Evolutionary conservation across 768 basidiomycete genomes (phyloP).

Genomic region (Auriscalpium orientale): DNA sequence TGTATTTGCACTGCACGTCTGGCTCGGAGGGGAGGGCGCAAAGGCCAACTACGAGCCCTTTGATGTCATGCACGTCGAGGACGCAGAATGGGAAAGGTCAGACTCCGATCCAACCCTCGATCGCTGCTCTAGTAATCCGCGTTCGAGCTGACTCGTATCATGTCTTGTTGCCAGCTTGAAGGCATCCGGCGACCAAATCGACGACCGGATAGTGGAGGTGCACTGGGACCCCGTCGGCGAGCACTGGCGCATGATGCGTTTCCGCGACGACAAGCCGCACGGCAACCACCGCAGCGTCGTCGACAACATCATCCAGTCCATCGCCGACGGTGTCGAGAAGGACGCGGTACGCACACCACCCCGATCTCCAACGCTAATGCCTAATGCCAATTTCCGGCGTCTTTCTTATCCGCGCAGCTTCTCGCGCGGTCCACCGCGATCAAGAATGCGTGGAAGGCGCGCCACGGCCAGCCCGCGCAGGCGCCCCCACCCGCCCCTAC

Average conservation of each 20-base stretch:
- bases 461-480: slow-evolving; percentile 27
- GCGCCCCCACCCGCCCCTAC: slow-evolving; percentile 15
- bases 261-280: slow-evolving; percentile 88
- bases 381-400: not conserved
- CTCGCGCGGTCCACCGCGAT: slow-evolving; percentile 56
- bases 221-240: slow-evolving; percentile 69
- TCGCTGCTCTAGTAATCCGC: not conserved
- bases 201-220: slow-evolving; percentile 93
- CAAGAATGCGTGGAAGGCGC: slow-evolving; percentile 68
- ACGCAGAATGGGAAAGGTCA: slow-evolving; percentile 91
- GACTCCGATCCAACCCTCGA: slow-evolving; percentile 19
- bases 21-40: slow-evolving; percentile 61
- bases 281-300: slow-evolving; percentile 86
- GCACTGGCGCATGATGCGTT: slow-evolving; percentile 87
- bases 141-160: not conserved
- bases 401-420: slow-evolving; percentile 39
- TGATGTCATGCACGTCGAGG: slow-evolving; percentile 78
- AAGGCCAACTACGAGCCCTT: slow-evolving; percentile 67
- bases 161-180: slow-evolving; percentile 71
- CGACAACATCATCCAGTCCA: slow-evolving; percentile 83
- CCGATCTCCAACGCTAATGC: not conserved
- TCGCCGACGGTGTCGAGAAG: slow-evolving; percentile 90
- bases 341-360: slow-evolving; percentile 50
- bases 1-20: slow-evolving; percentile 74
- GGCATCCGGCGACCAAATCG: slow-evolving; percentile 72